Percentiles rank a stretch among this genome's conserved stretches.
phyloP scores from a whole-genome alignment of 1,284 basidiomycete species.

The Inonotus hispidus region DNA sequence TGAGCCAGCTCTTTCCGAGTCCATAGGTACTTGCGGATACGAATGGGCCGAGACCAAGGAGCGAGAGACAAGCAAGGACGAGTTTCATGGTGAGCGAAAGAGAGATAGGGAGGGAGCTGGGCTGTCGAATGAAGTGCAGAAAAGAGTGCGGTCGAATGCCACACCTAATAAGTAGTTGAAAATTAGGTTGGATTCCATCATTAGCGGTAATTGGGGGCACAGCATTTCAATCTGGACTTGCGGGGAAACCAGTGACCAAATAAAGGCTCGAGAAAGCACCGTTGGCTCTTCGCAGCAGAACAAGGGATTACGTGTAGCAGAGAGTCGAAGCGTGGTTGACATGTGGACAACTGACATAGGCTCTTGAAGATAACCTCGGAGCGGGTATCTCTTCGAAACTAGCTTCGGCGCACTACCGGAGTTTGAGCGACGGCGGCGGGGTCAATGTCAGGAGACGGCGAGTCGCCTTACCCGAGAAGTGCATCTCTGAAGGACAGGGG shows the following conservation, averaged over 20 bases:
- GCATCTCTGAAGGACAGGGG: neutral
- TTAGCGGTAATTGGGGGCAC: neutral
- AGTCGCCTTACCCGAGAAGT: neutral
- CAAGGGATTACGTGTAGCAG: too few relatives aligned
- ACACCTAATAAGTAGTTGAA: neutral
- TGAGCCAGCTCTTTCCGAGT: constrained; percentile 14
- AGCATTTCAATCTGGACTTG: neutral
- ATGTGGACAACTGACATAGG: constrained; percentile 1
- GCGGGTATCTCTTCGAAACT: neutral
- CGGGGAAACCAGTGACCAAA: too few relatives aligned
- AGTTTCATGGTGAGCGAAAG: constrained; percentile 3
- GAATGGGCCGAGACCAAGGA: neutral
- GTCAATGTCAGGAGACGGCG: neutral
- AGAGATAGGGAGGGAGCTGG: neutral
- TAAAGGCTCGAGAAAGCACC: neutral
- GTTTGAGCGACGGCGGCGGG: neutral
- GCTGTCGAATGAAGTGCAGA: neutral
- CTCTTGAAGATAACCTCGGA: neutral
- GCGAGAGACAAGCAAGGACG: neutral
- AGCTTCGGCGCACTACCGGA: neutral
- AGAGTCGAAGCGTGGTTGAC: neutral
- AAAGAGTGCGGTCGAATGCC: neutral
- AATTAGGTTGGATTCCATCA: neutral
- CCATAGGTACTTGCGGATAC: constrained; percentile 13
- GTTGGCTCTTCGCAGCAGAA: neutral